phyloP scores from a whole-genome alignment of 176 grass and related monocot genomes.

The Olyra latifolia region DNA sequence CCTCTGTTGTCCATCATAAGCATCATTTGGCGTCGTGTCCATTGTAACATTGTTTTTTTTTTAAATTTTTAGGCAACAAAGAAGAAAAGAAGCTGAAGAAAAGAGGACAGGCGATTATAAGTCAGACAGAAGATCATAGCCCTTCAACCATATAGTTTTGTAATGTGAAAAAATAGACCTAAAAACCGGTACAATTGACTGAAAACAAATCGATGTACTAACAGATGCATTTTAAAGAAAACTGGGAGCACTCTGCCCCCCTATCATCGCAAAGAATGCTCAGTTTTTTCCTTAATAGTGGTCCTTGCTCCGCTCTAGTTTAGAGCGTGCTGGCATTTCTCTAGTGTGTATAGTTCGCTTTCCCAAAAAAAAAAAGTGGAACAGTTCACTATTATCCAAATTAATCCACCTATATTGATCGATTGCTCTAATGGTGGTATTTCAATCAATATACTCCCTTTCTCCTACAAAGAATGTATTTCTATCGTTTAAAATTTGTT shows the following conservation, averaged over 20 bases:
- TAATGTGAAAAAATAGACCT: conserved; percentile 3
- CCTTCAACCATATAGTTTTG: not conserved
- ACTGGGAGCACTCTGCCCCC: not conserved
- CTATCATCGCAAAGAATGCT: not conserved
- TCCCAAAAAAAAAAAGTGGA: no score
- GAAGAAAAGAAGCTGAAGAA: conserved; percentile 79
- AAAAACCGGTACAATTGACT: not conserved
- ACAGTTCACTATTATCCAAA: not conserved
- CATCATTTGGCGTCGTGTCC: not conserved
- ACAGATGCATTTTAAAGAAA: not conserved
- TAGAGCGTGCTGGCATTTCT: not conserved
- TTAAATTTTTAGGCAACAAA: conserved; percentile 89
- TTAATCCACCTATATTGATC: not conserved
- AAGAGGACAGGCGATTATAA: conserved; percentile 67
- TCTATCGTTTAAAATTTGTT: no score
- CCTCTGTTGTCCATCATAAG: not conserved
- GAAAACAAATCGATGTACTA: not conserved
- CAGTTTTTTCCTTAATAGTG: not conserved
- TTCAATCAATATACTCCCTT: not conserved
- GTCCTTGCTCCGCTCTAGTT: not conserved
- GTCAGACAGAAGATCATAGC: conserved; percentile 70
- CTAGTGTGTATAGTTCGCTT: not conserved
- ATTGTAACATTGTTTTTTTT: conserved; percentile 16
- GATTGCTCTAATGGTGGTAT: not conserved
- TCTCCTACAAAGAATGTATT: no score